Conservation (phyloP, 352 stramenopile genomes). For the Phytophthora meadii region DNA sequence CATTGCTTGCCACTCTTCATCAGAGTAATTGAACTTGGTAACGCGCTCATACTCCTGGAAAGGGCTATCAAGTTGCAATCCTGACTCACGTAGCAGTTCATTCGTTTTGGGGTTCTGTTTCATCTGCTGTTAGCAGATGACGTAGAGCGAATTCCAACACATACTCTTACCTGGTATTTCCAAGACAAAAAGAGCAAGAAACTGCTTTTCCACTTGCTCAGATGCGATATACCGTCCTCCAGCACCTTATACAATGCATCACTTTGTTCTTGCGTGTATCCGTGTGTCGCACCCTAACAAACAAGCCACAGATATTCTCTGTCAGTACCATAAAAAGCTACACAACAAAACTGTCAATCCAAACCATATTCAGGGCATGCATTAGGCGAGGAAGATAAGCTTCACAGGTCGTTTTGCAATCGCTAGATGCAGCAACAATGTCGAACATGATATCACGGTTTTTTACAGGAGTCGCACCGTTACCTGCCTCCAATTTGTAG, state of each 20-base stretch:
- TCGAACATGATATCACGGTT: slow-evolving; percentile 36
- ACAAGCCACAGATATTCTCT: neutral
- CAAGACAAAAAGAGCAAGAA: slow-evolving; percentile 58
- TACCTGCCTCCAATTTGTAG: slow-evolving; percentile 29
- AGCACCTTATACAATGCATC: slow-evolving; percentile 28
- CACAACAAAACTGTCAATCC: slow-evolving; percentile 1
- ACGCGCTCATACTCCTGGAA: slow-evolving; percentile 75
- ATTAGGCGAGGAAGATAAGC: slow-evolving; percentile 47
- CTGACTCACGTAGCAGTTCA: slow-evolving; percentile 33
- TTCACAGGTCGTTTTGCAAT: slow-evolving; percentile 40
- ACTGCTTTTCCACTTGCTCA: slow-evolving; percentile 69
- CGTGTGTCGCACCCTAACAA: slow-evolving; percentile 4
- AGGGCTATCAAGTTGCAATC: slow-evolving; percentile 36
- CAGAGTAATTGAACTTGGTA: slow-evolving; percentile 75
- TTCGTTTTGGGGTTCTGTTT: slow-evolving; percentile 46
- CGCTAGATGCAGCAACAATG: slow-evolving; percentile 30
- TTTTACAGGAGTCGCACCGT: slow-evolving; percentile 17
- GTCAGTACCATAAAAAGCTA: neutral
- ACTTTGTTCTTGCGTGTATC: slow-evolving; percentile 32
- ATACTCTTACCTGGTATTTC: slow-evolving; percentile 57
- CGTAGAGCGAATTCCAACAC: too few species aligned
- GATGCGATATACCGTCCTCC: slow-evolving; percentile 26
- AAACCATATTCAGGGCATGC: slow-evolving; percentile 52
- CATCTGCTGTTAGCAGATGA: neutral
- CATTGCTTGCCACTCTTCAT: slow-evolving; percentile 64